Evolutionary conservation across 108 stramenopile genomes (phyloP), one percentile per base, ranked within the genome.

Genomic region (Cyclostephanos invisitatus): DNA sequence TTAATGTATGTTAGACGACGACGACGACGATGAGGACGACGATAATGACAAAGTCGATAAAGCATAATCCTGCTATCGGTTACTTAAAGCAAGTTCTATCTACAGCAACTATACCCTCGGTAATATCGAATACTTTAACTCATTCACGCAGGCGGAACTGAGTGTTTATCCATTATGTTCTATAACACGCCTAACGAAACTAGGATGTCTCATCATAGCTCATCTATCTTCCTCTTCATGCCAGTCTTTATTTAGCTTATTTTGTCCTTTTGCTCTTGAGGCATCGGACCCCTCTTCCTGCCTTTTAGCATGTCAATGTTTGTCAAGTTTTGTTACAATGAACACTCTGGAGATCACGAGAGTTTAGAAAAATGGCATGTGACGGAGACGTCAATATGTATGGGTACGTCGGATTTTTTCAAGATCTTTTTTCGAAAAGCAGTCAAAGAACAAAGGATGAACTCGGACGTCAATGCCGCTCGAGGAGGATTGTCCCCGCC

Each of bases 271-370:
- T n/a, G n/a, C n/a, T n/a, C n/a, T n/a, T n/a, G n/a, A n/a, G n/a
- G n/a, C n/a, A n/a, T n/a, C n/a, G n/a, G n/a, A n/a, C n/a, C n/a
- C n/a, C n/a, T n/a, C n/a, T n/a, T n/a, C n/a, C n/a, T n/a, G n/a
- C n/a, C n/a, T n/a, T 32, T 3, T 3, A 32, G 4, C 2, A 32
- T 32, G 32, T 32, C 48, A 49, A 49, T 49, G 6, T 29, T 65
- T 75, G 36, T 76, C 79, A 18, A 80, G 67, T 55, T 74, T 80
- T 3, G 79, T 80, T 10, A 80, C 68, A 55, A 75, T 75, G 49
- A 65, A 75, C 0, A 80, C 79, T 6, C 72, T 69, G 68, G 4
- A 62, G 35, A 29, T 46, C 12, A 46, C 44, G 44, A 46, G 44
- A 46, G 44, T 28, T 21, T 20, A 56, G 8, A 22, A 53, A 18